Evolutionary conservation across 2,329 filamentous ascomycete species (phyloP), one percentile per base, ranked within the genome.

Genomic region (Fragosphaeria purpurea): DNA sequence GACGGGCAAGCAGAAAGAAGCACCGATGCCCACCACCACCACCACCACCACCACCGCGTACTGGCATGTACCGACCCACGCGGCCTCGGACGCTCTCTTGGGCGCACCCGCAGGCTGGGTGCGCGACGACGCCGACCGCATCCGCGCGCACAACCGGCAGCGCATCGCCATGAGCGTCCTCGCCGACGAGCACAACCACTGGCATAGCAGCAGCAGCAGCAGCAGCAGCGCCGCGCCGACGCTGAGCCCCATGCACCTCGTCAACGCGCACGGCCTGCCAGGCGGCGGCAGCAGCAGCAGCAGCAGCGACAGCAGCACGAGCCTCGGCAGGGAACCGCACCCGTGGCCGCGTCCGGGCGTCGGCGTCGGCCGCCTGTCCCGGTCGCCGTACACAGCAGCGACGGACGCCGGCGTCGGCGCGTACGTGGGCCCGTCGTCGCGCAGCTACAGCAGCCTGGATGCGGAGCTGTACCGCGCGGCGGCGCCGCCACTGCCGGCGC

Each of bases 31-130:
- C 6, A 40, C 44, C 11, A 55, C 65, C n/a, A 69, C 74, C 10
- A 22, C 22, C 2, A 22, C 22, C 22, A 22, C 48, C 6, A 40
- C 44, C 11, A 55, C 65, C n/a, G 69, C 74, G 11, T 83, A 83
- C 63, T 74, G 67, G 48, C 80, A 83, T 60, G 64, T 80, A 22
- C 78, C 79, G n/a, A 81, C 70, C 11, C 80, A 84, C 60, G 80
- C 80, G 33, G 77, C 76, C 44, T 61, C 70, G 10, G 79, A 83
- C 62, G 77, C 79, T 42, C 64, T 82, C 42, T 67, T 71, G 30
- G 74, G 72, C 34, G 75, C 75, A 4, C 78, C 77, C 8, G 67
- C 72, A 1, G 71, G 68, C 55, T 79, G 72, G 70, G 72, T 70
- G 53, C 58, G 67, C 7, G 66, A 69, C 10, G 75, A 79, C 56